phyloP scores from a whole-genome alignment of 768 basidiomycete species.

The Amylocystis lapponica region DNA sequence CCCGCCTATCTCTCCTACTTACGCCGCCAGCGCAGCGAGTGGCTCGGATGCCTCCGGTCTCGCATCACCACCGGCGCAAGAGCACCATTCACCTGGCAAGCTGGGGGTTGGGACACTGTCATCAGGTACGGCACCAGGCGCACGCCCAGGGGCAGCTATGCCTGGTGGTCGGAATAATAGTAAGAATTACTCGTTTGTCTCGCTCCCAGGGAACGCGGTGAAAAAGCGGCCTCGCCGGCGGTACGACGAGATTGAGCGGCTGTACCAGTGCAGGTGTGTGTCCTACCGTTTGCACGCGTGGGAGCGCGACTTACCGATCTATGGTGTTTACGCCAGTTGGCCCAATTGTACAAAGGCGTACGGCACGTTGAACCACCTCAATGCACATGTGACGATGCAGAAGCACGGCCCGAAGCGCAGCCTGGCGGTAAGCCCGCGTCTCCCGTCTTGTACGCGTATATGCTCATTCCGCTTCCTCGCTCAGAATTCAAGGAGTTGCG shows the following conservation, averaged over 20 bases:
- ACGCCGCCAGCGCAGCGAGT: slow-evolving; percentile 13
- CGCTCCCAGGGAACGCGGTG: slow-evolving; percentile 73
- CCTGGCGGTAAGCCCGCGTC: slow-evolving; percentile 67
- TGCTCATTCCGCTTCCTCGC: slow-evolving; percentile 10
- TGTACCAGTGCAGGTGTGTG: slow-evolving; percentile 78
- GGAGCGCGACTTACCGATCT: background rate
- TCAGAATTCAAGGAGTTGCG: slow-evolving; percentile 97
- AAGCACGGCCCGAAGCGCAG: slow-evolving; percentile 88
- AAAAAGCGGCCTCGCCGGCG: slow-evolving; percentile 81
- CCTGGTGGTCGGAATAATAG: slow-evolving; percentile 32
- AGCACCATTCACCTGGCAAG: slow-evolving; percentile 1
- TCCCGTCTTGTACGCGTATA: slow-evolving; percentile 1
- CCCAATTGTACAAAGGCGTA: slow-evolving; percentile 68
- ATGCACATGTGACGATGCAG: slow-evolving; percentile 98
- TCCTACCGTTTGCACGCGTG: slow-evolving; percentile 7
- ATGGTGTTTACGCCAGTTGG: slow-evolving; percentile 16
- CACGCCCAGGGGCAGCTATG: slow-evolving; percentile 21
- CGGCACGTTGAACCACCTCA: slow-evolving; percentile 94
- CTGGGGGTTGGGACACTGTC: background rate
- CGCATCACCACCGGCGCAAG: slow-evolving; percentile 11
- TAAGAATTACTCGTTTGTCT: slow-evolving; percentile 80
- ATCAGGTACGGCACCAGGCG: no score
- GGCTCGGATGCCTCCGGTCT: slow-evolving; percentile 15
- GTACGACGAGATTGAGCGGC: slow-evolving; percentile 92
- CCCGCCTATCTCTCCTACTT: slow-evolving; percentile 15